phyloP scores from a whole-genome alignment of 495 filamentous ascomycete genomes.

The Cercophora sp. region DNA sequence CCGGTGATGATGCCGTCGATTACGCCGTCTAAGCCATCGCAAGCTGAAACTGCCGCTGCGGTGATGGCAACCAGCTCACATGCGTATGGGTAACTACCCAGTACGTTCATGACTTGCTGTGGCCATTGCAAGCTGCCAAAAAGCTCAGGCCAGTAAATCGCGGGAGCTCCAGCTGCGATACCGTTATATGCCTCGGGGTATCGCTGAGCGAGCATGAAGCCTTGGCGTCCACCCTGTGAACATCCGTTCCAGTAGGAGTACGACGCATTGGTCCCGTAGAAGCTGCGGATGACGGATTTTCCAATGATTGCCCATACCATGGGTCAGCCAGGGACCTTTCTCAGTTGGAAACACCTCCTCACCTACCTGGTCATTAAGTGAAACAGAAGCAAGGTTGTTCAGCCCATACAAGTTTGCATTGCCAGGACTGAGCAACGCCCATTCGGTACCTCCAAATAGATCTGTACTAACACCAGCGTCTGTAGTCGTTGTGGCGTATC shows the following conservation, averaged over 20 bases:
- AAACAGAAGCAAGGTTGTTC: conserved; percentile 34
- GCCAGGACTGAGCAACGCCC: conserved; percentile 38
- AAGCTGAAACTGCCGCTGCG: background rate
- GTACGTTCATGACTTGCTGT: conserved; percentile 26
- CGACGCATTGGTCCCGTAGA: conserved; percentile 31
- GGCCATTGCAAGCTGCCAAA: conserved; percentile 23
- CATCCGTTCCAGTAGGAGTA: conserved; percentile 47
- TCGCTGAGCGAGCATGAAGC: conserved; percentile 40
- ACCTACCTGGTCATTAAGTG: conserved; percentile 25
- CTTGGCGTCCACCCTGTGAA: conserved; percentile 43
- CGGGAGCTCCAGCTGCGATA: conserved; percentile 36
- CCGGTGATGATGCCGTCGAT: background rate
- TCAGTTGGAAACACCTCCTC: background rate
- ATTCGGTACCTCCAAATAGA: conserved; percentile 18
- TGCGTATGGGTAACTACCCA: background rate
- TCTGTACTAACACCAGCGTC: conserved; percentile 35
- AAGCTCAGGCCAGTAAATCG: conserved; percentile 29
- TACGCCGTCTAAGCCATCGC: background rate
- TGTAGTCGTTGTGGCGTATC: conserved; percentile 37
- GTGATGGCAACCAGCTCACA: background rate
- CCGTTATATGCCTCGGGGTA: conserved; percentile 41
- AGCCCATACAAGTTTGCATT: conserved; percentile 40
- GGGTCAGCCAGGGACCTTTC: no score
- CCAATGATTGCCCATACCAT: conserved; percentile 26
- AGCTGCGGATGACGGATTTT: conserved; percentile 27